A percentile compares a stretch with the other conserved stretches of the same genome.
These are phyloP conservation scores for Penicillium italicum DNA, from an alignment of 2,329 filamentous ascomycete species.

Conservation along the genomic window DNA sequence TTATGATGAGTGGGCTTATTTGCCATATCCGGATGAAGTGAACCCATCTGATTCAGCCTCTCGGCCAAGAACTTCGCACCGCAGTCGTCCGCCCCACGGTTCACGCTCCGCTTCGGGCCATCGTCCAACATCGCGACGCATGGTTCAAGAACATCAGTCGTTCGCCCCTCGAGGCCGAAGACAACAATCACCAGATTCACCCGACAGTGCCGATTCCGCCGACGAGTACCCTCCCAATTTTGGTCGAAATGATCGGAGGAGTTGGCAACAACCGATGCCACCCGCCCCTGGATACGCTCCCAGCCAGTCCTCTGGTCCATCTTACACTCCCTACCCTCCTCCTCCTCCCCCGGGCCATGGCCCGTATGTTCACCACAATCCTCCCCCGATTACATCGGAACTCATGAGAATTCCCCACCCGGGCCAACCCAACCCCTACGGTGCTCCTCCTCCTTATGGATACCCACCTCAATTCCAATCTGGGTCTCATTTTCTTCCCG, in stretches of 20 bases:
- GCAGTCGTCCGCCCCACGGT: conserved; percentile 40
- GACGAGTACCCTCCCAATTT: conserved; percentile 57
- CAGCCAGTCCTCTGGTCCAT: conserved; percentile 41
- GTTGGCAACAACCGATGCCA: conserved; percentile 30
- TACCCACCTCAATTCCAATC: conserved; percentile 31
- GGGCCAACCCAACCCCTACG: conserved; percentile 26
- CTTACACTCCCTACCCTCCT: conserved; percentile 34
- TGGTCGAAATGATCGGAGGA: conserved; percentile 37
- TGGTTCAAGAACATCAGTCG: conserved; percentile 37
- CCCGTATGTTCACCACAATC: conserved; percentile 26
- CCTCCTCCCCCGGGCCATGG: conserved; percentile 27
- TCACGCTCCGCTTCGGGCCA: conserved; percentile 37
- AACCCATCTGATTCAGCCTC: conserved; percentile 49
- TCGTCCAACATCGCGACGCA: conserved; percentile 37
- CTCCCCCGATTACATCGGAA: conserved; percentile 29
- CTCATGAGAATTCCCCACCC: conserved; percentile 32
- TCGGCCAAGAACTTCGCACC: conserved; percentile 40
- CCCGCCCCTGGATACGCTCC: conserved; percentile 38
- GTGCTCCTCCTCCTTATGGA: conserved; percentile 25
- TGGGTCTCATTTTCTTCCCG: conserved; percentile 24
- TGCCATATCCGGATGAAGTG: conserved; percentile 46
- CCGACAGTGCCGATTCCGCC: conserved; percentile 62
- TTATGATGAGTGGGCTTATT: conserved; percentile 40
- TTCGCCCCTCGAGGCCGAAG: conserved; percentile 39
- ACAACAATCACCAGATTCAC: conserved; percentile 50